A percentile compares a stretch with the other conserved stretches of the same genome.
phyloP scores from a whole-genome alignment of 345 rosid genomes.

The Conringia planisiliqua region DNA sequence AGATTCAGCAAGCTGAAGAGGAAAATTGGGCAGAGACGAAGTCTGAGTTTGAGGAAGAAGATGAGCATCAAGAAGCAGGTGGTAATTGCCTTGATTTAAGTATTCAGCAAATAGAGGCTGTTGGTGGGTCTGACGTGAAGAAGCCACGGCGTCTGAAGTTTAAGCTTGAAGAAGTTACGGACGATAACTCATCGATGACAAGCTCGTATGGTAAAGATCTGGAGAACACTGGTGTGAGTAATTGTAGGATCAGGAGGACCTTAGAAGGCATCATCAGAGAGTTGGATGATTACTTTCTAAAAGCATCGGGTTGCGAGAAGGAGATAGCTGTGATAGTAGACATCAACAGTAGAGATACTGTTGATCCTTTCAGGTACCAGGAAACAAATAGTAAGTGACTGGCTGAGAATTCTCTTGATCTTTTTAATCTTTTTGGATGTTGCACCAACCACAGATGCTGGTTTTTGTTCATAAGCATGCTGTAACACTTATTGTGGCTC shows the following conservation, averaged over 20 bases:
- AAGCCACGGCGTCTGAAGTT: conserved; percentile 37
- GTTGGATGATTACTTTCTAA: conserved; percentile 86
- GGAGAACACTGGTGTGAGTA: conserved; percentile 36
- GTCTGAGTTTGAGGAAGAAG: conserved; percentile 68
- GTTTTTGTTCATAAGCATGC: background rate
- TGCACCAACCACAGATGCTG: background rate
- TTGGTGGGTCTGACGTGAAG: conserved; percentile 23
- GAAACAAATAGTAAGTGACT: conserved; percentile 60
- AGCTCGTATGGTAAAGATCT: conserved; percentile 55
- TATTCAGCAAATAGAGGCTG: conserved; percentile 15
- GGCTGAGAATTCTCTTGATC: background rate
- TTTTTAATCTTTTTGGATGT: background rate
- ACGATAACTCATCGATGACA: conserved; percentile 51
- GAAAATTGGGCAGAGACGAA: conserved; percentile 72
- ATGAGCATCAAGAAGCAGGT: conserved; percentile 37
- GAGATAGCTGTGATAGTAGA: conserved; percentile 74
- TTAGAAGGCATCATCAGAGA: conserved; percentile 68
- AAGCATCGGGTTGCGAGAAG: conserved; percentile 71
- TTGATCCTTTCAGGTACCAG: conserved; percentile 45
- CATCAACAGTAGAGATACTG: conserved; percentile 46
- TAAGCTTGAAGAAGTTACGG: conserved; percentile 40
- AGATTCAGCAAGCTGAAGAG: conserved; percentile 44
- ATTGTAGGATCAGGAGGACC: conserved; percentile 53
- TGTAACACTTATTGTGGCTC: conserved; percentile 13
- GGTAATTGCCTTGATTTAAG: conserved; percentile 18